A percentile compares a stretch with the other conserved stretches of the same genome.
Conservation (phyloP, 306 rosid species). For the Urtica urens region DNA sequence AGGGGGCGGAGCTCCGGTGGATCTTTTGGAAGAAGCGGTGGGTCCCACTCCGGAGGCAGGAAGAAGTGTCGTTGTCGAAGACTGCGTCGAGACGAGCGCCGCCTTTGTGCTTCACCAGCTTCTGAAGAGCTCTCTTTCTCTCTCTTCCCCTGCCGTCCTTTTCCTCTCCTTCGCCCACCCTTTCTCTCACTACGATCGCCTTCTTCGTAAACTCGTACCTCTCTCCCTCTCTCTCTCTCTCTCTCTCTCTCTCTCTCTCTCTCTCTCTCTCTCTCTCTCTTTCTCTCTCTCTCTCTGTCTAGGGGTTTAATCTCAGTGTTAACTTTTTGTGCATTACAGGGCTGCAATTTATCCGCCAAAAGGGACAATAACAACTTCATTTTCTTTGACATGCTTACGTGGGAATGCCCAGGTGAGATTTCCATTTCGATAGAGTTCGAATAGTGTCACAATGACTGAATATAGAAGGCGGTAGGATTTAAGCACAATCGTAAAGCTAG, state of each 20-base stretch:
- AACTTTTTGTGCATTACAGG: conserved; percentile 27
- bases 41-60: conserved; percentile 49
- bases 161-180: conserved; percentile 71
- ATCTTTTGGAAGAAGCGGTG: conserved; percentile 57
- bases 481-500: no score
- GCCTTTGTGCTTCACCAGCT: conserved; percentile 83
- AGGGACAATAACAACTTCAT: conserved; percentile 51
- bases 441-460: no score
- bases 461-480: no score
- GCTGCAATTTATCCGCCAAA: conserved; percentile 80
- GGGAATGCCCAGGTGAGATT: conserved; percentile 89
- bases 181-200: conserved; percentile 69
- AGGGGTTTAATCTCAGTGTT: conserved; percentile 2
- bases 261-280: no score
- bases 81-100: conserved; percentile 67
- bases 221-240: background rate
- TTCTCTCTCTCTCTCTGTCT: background rate
- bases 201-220: conserved; percentile 68
- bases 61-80: conserved; percentile 54
- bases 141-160: conserved; percentile 40
- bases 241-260: conserved; percentile 1
- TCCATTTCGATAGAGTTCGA: no score
- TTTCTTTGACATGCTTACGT: conserved; percentile 74
- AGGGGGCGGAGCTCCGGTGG: conserved; percentile 11
- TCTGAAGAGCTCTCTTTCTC: conserved; percentile 51